Evolutionary conservation across 75 land plant genomes (phyloP).

Genomic region (Isoetes taiwanensis): DNA sequence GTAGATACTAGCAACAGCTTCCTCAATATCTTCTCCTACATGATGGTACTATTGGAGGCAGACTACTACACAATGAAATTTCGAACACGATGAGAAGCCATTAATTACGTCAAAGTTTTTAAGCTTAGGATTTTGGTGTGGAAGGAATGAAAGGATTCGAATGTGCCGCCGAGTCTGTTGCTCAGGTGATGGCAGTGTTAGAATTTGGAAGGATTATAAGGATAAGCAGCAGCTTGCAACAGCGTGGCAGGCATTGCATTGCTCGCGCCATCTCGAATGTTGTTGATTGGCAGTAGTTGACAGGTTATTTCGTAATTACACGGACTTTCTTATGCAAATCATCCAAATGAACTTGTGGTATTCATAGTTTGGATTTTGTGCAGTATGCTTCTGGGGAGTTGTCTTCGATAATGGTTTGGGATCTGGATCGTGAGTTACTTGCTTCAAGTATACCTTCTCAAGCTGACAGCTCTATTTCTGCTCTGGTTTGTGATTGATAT

Average conservation of each 20-base stretch:
- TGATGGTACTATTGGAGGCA: too few relatives aligned
- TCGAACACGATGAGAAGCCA: too few relatives aligned
- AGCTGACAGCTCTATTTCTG: conserved; percentile 56
- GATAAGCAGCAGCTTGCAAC: conserved; percentile 69
- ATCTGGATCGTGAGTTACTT: conserved; percentile 78
- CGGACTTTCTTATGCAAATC: neutral
- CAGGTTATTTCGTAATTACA: conserved; percentile 71
- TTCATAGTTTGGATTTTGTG: too few relatives aligned
- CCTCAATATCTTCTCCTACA: too few relatives aligned
- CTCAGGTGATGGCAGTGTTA: conserved; percentile 87
- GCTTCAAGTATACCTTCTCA: conserved; percentile 46
- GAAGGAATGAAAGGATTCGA: too few relatives aligned
- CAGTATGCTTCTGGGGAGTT: conserved; percentile 90
- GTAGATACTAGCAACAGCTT: too few relatives aligned
- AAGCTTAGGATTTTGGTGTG: too few relatives aligned
- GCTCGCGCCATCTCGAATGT: conserved; percentile 53
- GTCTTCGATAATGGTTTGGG: conserved; percentile 82
- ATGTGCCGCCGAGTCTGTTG: too few relatives aligned
- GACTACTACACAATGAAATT: too few relatives aligned
- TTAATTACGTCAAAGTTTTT: too few relatives aligned
- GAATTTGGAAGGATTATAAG: conserved; percentile 85
- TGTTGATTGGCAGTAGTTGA: conserved; percentile 95
- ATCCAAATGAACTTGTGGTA: too few relatives aligned
- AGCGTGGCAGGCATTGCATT: conserved; percentile 73
- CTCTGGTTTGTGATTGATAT: conserved; percentile 63